phyloP scores from a whole-genome alignment of 139 green algal genomes.

The Limnomonas spitsbergensis region DNA sequence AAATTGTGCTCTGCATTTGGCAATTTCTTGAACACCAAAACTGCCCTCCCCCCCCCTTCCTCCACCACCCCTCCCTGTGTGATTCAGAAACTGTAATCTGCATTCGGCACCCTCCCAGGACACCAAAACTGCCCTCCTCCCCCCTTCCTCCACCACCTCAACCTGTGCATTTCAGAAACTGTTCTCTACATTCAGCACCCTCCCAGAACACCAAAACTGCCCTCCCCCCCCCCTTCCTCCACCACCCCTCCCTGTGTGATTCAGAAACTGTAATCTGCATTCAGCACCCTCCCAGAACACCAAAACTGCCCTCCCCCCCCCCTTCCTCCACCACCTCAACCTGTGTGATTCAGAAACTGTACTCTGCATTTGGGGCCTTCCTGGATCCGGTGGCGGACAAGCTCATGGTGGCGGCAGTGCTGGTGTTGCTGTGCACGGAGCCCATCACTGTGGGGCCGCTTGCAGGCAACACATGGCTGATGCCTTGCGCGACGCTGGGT shows the following conservation, averaged over 20 bases:
- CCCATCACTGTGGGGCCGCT: slow-evolving; percentile 57
- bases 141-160: slow-evolving; percentile 77
- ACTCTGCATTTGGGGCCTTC: slow-evolving; percentile 89
- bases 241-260: not conserved
- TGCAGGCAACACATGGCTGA: slow-evolving; percentile 70
- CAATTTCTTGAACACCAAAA: too few relatives aligned
- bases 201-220: too few relatives aligned
- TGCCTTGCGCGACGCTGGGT: slow-evolving; percentile 61
- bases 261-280: slow-evolving; percentile 35
- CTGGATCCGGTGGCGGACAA: slow-evolving; percentile 98
- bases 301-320: not conserved
- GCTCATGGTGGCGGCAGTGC: slow-evolving; percentile 85
- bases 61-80: too few relatives aligned
- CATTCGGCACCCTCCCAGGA: too few relatives aligned
- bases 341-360: slow-evolving; percentile 55
- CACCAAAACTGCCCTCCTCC: not conserved
- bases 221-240: slow-evolving; percentile 54
- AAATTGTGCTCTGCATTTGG: too few relatives aligned
- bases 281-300: not conserved
- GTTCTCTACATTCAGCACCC: too few relatives aligned
- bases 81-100: too few relatives aligned
- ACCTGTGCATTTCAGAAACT: too few relatives aligned
- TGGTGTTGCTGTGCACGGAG: slow-evolving; percentile 77
- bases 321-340: too few relatives aligned
- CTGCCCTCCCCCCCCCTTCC: slow-evolving; percentile 56